A percentile compares a stretch with the other conserved stretches of the same genome.
These are phyloP conservation scores for Protea cynaroides DNA, from an alignment of 164 flowering plant species.

Conservation along the genomic window DNA sequence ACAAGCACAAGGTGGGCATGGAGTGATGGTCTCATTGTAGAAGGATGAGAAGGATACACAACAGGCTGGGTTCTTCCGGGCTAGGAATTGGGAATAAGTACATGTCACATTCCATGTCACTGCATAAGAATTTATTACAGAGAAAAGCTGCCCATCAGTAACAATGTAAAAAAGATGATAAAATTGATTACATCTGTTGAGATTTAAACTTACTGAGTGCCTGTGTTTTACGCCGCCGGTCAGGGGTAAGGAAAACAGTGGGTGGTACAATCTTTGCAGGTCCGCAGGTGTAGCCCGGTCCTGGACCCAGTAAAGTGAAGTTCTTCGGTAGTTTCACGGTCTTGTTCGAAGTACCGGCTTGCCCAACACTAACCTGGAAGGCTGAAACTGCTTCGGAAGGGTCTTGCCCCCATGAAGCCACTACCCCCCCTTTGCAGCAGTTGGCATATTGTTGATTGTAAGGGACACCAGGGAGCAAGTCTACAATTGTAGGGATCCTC, in stretches of 20 bases:
- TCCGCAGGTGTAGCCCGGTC: constrained; percentile 66
- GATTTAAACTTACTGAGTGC: constrained; percentile 40
- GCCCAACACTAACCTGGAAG: constrained; percentile 62
- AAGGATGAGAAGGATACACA: constrained; percentile 75
- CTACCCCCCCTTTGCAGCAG: constrained; percentile 64
- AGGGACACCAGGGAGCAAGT: constrained; percentile 60
- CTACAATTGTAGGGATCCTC: constrained; percentile 47
- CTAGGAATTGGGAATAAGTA: constrained; percentile 80
- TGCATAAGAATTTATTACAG: too few species aligned
- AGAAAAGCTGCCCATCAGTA: too few species aligned
- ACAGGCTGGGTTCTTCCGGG: constrained; percentile 58
- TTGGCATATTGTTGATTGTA: constrained; percentile 57
- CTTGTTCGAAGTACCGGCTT: constrained; percentile 56
- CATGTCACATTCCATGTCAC: constrained; percentile 94
- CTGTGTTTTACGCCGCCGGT: constrained; percentile 52
- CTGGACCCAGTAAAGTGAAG: constrained; percentile 60
- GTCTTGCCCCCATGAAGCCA: constrained; percentile 60
- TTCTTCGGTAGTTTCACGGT: constrained; percentile 59
- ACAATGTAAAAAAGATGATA: not conserved
- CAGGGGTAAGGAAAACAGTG: constrained; percentile 42
- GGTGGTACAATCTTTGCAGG: constrained; percentile 58
- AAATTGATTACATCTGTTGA: not conserved
- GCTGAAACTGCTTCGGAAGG: constrained; percentile 45
- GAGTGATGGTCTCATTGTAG: constrained; percentile 59
- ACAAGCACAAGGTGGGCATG: constrained; percentile 69